Base-by-base conservation (phyloP, 495 filamentous ascomycete species). In the Elasticomyces elasticus region DNA sequence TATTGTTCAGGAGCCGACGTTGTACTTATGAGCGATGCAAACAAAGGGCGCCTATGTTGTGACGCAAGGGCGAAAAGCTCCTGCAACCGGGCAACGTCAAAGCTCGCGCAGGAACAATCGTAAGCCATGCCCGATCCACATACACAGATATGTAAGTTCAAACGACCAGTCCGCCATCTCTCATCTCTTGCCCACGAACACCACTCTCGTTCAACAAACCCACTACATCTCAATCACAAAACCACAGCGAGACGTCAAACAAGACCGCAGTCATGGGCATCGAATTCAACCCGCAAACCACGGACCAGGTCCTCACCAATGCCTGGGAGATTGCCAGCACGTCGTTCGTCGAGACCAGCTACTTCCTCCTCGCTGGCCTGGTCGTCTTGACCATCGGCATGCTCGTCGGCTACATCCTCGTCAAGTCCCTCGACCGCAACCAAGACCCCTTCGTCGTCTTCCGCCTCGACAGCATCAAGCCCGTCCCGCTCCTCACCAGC, bases 31-130 rank as follows among this genome's bases (percentile, higher is more conserved):
- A 6, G 10, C 20, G 40, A 15, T 19, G 24, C 19, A 26, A 45
- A 45, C 42, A 45, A 45, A 45, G 42, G 20, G 20, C 19, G 19
- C 5, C 2, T 7, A 2, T 4, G 2, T 5, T 26, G 24, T 49
- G 45, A 49, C 45, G 45, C 45, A 49, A 49, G 45, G 45, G 6
- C 19, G 20, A 4, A 25, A 49, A 28, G 45, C 27, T 7, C 5
- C 45, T 49, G 45, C 45, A 49, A 49, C 45, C 45, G 45, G 45
- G 45, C 45, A 49, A 49, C 27, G 9, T 30, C 15, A 28, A 49
- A 49, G 45, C 45, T 33, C 25, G 27, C n/a, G 23, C 45, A 25
- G 24, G 45, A 49, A 49, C 45, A 49, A 49, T 49, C 45, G 45
- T 30, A 49, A 49, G 45, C 24, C n/a, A n/a, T n/a, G n/a, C 19